Conservation (phyloP, 257 asterid genomes). For the Primulina eburnea region DNA sequence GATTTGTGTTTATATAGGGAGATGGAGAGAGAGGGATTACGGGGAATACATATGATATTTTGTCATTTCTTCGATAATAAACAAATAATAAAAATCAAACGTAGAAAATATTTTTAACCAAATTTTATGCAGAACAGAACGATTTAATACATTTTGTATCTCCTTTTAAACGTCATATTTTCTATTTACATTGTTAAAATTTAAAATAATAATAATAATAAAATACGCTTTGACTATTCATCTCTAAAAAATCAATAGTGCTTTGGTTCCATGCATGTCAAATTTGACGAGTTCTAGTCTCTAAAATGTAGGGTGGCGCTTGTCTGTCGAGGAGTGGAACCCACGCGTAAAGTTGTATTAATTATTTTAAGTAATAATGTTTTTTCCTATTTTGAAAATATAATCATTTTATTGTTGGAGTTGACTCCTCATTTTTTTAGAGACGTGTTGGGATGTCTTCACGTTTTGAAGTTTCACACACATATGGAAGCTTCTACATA, state of each 20-base stretch:
- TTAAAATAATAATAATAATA: too few species aligned
- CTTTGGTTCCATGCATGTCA: slow-evolving; percentile 29
- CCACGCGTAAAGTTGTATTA: slow-evolving; percentile 13
- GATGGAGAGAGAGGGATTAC: background rate
- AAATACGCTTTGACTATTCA: background rate
- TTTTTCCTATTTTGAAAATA: too few species aligned
- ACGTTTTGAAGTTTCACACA: slow-evolving; percentile 25
- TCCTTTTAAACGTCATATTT: too few species aligned
- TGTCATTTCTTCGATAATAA: background rate
- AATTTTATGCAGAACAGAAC: too few species aligned
- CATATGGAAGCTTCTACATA: slow-evolving; percentile 8
- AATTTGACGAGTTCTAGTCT: slow-evolving; percentile 19
- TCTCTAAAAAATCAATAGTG: background rate
- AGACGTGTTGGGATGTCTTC: slow-evolving; percentile 36
- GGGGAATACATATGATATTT: too few species aligned
- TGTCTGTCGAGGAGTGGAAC: background rate
- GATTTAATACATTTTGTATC: too few species aligned
- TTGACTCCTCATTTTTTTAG: background rate
- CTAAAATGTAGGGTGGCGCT: too few species aligned
- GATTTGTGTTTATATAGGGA: slow-evolving; percentile 5
- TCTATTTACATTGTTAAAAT: too few species aligned
- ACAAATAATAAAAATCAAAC: too few species aligned
- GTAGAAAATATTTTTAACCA: too few species aligned
- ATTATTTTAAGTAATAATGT: too few species aligned
- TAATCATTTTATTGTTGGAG: too few species aligned